Base-by-base conservation (phyloP, 2,329 filamentous ascomycete species). In the Colletotrichum incanum region DNA sequence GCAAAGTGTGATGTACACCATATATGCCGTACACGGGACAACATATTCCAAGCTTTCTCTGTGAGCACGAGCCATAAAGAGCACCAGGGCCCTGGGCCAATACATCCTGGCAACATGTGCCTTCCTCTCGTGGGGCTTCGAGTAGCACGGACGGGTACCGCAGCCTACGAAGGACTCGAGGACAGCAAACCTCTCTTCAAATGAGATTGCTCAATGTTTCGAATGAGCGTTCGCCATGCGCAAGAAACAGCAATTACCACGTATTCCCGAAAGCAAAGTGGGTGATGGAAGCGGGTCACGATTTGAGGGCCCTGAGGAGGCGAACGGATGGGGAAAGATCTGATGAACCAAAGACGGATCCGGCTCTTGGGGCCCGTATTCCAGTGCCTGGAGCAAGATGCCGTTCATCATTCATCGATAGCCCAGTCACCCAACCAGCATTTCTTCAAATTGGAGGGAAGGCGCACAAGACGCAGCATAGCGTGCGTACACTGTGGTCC, bases 281-380 rank as follows among this genome's bases (percentile, higher is more conserved):
- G 65, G 61, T 37, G 50, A 43, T 43, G 34, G 41, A 50, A 54
- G 59, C 69, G 59, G 69, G 59, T 55, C 60, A 59, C 47, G 55
- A 56, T 26, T 50, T 34, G 59, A 72, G 59, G 39, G 65, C 58
- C 34, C 16, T 18, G 43, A 58, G 50, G 34, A 67, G 52, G 47
- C 54, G 68, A 69, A 60, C 65, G 59, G 65, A 72, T 72, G 69
- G 69, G 54, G 59, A 61, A 63, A 72, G 65, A 65, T 68, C 59
- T 70, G 65, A 64, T 60, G 70, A 72, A 70, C 59, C 39, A 28
- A 65, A 34, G 59, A 60, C 39, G 45, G 39, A 72, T 55, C 60
- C 60, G 59, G 65, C 26, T 54, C 34, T 58, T 63, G 45, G 65
- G 43, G 43, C 58, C 59, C n/a, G 50, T 43, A 41, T 31, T 58